Conservation (phyloP, 345 rosid genomes). For the Zanthoxylum bungeanum region DNA sequence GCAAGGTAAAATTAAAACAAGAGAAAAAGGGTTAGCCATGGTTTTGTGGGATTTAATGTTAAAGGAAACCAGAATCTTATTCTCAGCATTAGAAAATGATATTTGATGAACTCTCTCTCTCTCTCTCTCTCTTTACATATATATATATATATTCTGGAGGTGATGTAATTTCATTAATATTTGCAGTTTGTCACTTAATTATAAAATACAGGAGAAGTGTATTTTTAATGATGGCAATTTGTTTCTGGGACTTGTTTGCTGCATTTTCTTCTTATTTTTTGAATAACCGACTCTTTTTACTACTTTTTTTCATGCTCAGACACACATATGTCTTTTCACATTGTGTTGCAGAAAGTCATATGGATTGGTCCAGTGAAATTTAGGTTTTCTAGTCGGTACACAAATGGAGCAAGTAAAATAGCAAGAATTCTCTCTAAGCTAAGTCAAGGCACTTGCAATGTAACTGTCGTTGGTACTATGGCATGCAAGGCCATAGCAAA, state of each 20-base stretch:
- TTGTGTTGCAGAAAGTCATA: constrained; percentile 42
- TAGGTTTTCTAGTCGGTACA: constrained; percentile 25
- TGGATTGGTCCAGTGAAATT: constrained; percentile 66
- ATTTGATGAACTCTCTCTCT: neutral
- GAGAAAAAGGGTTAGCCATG: neutral
- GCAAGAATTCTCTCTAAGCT: constrained; percentile 33
- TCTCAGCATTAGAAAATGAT: neutral
- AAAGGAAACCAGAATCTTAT: neutral
- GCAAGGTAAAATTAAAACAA: constrained; percentile 42
- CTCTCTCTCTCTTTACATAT: no score
- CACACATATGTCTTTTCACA: constrained; percentile 8
- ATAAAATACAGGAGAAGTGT: neutral
- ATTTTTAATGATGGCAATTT: constrained; percentile 5
- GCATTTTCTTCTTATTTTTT: neutral
- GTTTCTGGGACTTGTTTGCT: neutral
- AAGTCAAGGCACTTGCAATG: constrained; percentile 34
- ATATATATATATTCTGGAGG: no score
- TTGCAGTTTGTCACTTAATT: neutral
- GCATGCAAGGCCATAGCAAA: constrained; percentile 36
- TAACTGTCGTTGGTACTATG: constrained; percentile 46
- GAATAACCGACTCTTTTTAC: neutral
- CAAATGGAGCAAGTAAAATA: constrained; percentile 38
- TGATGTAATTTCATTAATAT: neutral
- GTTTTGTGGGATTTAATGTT: neutral
- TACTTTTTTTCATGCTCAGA: neutral